Evolutionary conservation across 1,284 basidiomycete species (phyloP).

Genomic region (Sanguinoderma infundibulare): DNA sequence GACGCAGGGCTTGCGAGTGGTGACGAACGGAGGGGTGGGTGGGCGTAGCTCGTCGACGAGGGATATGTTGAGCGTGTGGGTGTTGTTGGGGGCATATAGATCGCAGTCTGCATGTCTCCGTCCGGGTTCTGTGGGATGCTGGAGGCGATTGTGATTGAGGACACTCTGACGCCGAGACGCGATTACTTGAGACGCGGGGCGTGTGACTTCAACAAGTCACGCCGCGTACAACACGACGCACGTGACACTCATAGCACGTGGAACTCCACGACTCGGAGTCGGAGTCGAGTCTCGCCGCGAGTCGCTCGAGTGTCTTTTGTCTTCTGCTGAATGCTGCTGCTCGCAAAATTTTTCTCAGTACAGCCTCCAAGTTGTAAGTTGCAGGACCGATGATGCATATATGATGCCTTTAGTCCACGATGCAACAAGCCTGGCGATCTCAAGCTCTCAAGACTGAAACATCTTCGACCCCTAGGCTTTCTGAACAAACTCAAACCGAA

Average conservation of each 20-base stretch:
- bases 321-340: too few species aligned
- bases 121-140: not conserved
- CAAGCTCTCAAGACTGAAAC: too few species aligned
- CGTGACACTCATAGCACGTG: not conserved
- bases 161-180: not conserved
- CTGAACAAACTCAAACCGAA: too few species aligned
- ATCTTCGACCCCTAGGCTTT: too few species aligned
- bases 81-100: slow-evolving; percentile 17
- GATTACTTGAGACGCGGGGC: not conserved
- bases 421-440: too few species aligned
- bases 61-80: slow-evolving; percentile 6
- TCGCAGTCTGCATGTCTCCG: slow-evolving; percentile 15
- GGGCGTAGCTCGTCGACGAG: slow-evolving; percentile 12
- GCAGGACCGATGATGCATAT: too few species aligned
- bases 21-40: slow-evolving; percentile 30
- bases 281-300: too few species aligned
- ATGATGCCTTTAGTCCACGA: too few species aligned
- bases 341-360: too few species aligned
- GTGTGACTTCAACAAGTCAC: slow-evolving; percentile 1
- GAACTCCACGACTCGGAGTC: too few species aligned
- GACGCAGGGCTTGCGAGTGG: slow-evolving; percentile 33
- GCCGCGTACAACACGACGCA: not conserved
- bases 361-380: too few species aligned
- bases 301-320: too few species aligned
- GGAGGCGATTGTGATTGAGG: not conserved